Base-by-base conservation (phyloP, 192 early-diverging fungal species). In the Gryganskiella cystojenkinii region DNA sequence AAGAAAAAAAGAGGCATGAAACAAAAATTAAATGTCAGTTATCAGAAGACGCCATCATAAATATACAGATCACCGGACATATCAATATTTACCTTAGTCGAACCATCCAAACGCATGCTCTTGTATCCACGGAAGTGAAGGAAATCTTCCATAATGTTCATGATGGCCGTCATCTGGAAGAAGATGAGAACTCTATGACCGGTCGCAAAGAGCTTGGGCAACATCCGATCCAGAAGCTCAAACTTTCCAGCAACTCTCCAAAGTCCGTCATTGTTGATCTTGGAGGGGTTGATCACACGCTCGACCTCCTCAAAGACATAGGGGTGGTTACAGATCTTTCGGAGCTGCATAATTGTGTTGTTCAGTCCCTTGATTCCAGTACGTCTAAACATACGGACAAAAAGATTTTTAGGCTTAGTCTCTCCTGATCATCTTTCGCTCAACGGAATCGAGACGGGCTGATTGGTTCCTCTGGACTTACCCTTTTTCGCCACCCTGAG, bases 321-420 rank as follows among this genome's bases (percentile, higher is more conserved):
- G 51, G 98, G 98, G 82, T 99, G 98, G 83, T 99, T 99, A 81
- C 94, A 96, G 68, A 99, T 94, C 80, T 99, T 98, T 37, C 97
- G 90, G 53, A 99, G 89, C 79, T 99, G 96, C 98, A 99, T 97
- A 52, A 99, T 92, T 11, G 95, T 88, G 84, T 99, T 99, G 84
- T 94, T 97, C 56, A 99, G 81, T 14, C 93, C 91, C 59, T 90
- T 93, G 49, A 89, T 89, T 20, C 87, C 86, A 34, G 82, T 83
- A 49, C 88, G 83, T 64, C 81, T 83, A 55, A 51, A 27, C 55
- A 37, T 10, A 14, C 0, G 25, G 9, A 14, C 14, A 22, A 19
- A 50, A 54, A 46, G 50, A 63, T 63, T 44, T n/a, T n/a, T n/a
- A n/a, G n/a, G n/a, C n/a, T n/a, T n/a, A n/a, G n/a, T n/a, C n/a